phyloP scores from a whole-genome alignment of 2,329 filamentous ascomycete species.

The Calonectria crousiana region DNA sequence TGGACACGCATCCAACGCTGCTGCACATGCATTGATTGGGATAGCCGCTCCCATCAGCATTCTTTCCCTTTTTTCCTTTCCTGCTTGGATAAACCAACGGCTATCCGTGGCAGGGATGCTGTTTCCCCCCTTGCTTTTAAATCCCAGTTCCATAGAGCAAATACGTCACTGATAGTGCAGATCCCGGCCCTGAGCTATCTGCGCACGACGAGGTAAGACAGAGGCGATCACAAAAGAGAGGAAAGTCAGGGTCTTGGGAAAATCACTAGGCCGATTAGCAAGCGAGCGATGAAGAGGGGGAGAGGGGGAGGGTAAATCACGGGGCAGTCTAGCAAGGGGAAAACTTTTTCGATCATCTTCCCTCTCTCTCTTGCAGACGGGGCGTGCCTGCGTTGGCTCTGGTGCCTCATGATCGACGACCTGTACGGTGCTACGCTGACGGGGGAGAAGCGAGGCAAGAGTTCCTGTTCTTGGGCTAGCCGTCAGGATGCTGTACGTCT shows the following conservation, averaged over 20 bases:
- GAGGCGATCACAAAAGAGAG: neutral
- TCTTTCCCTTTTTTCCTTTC: neutral
- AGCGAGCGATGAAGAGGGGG: neutral
- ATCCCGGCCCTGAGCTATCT: neutral
- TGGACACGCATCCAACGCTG: neutral
- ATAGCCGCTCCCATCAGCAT: neutral
- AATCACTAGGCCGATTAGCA: neutral
- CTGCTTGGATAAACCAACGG: neutral
- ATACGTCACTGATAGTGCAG: neutral
- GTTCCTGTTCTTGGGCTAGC: constrained; percentile 4
- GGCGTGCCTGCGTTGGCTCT: neutral
- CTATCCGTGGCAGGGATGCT: neutral
- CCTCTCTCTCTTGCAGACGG: neutral
- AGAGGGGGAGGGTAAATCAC: neutral
- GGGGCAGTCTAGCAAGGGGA: neutral
- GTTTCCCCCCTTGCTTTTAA: neutral
- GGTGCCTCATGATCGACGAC: neutral
- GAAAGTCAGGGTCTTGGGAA: neutral
- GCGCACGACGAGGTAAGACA: neutral
- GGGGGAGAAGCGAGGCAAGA: constrained; percentile 5
- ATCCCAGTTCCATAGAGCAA: neutral
- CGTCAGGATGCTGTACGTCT: neutral
- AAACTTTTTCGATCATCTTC: neutral
- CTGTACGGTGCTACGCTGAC: constrained; percentile 1
- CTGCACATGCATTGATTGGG: neutral